phyloP scores from a whole-genome alignment of 139 green algal genomes.

The Coelastrella sp. region DNA sequence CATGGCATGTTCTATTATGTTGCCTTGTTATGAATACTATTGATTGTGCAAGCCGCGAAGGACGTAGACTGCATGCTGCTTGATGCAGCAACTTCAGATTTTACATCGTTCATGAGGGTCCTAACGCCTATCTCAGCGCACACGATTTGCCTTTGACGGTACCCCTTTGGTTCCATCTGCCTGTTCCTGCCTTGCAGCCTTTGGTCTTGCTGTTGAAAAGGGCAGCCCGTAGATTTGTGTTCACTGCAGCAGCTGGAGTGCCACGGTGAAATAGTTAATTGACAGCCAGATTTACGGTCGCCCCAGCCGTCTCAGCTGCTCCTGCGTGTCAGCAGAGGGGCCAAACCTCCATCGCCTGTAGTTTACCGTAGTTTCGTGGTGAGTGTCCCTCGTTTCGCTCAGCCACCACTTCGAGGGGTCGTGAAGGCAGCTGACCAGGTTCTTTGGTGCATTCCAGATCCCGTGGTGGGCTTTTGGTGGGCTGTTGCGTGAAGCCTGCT shows the following conservation, averaged over 20 bases:
- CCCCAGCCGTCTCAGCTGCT: background rate
- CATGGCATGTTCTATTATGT: no score
- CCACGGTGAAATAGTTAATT: background rate
- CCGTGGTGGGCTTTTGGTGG: background rate
- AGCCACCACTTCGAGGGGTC: background rate
- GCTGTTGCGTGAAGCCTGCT: background rate
- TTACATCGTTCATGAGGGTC: background rate
- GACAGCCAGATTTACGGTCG: background rate
- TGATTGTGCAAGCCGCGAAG: background rate
- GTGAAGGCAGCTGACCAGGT: no score
- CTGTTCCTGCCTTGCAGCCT: background rate
- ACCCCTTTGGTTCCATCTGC: background rate
- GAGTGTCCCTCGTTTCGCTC: background rate
- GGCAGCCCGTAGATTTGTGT: background rate
- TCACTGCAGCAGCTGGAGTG: background rate
- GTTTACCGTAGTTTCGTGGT: background rate
- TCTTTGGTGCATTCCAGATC: no score
- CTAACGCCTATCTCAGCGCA: no score
- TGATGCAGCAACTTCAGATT: background rate
- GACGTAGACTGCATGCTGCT: background rate
- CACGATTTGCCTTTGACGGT: background rate
- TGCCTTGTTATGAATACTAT: no score
- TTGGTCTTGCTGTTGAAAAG: background rate
- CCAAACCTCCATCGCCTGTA: background rate
- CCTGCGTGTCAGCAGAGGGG: background rate